Percentiles rank a stretch among this genome's conserved stretches.
phyloP scores from a whole-genome alignment of 352 stramenopile species.

The Phytophthora tentaculata region DNA sequence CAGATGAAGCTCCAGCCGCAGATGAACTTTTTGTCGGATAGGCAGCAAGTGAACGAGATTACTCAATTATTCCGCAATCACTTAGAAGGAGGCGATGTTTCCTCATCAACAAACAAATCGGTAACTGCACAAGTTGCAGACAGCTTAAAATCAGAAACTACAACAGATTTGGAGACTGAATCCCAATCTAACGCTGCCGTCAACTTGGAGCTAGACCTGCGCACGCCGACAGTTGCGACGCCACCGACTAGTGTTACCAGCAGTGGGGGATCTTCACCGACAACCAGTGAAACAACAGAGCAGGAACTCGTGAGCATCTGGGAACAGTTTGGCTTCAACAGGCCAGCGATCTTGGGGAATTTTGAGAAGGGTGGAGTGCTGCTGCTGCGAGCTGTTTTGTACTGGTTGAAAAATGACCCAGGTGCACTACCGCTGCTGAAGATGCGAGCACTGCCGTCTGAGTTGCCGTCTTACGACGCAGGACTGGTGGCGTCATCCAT shows the following conservation, averaged over 20 bases:
- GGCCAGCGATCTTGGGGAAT: constrained; percentile 64
- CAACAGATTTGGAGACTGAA: constrained; percentile 13
- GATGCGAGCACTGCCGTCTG: constrained; percentile 59
- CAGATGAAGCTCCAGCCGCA: constrained; percentile 73
- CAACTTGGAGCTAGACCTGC: constrained; percentile 26
- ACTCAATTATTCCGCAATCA: constrained; percentile 60
- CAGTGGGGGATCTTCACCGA: constrained; percentile 20
- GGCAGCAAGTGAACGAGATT: constrained; percentile 70
- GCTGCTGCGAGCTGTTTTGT: constrained; percentile 64
- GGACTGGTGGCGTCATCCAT: constrained; percentile 73
- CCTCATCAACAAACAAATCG: constrained; percentile 10
- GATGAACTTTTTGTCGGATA: constrained; percentile 71
- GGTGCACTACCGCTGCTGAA: constrained; percentile 55
- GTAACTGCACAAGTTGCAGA: constrained; percentile 3
- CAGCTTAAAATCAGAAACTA: constrained; percentile 14
- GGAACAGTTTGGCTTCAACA: constrained; percentile 83
- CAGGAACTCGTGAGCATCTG: constrained; percentile 59
- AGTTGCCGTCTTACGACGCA: constrained; percentile 68
- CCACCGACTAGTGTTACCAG: constrained; percentile 23
- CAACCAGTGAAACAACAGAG: constrained; percentile 25
- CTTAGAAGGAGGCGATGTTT: constrained; percentile 26
- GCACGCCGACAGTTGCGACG: constrained; percentile 10
- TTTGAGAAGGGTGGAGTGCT: constrained; percentile 83
- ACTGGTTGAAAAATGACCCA: constrained; percentile 69
- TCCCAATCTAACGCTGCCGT: constrained; percentile 1